Evolutionary conservation across 169 alveolate species (phyloP).

Genomic region (Plasmodium gallinaceum): DNA sequence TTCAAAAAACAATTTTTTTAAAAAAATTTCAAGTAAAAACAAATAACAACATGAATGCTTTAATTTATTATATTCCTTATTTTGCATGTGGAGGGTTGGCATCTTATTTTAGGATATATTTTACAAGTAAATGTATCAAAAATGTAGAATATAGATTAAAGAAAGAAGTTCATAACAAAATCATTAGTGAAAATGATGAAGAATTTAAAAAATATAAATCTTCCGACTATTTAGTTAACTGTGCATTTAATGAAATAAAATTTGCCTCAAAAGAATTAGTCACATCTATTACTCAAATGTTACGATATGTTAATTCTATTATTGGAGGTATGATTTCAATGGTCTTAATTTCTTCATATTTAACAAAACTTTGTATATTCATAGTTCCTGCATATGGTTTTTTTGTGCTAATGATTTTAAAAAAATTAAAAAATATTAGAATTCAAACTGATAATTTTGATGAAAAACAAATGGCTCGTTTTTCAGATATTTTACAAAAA

Average conservation of each 20-base stretch:
- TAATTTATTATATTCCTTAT: slow-evolving; percentile 25
- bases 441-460: slow-evolving; percentile 23
- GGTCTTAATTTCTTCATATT: slow-evolving; percentile 35
- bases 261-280: slow-evolving; percentile 43
- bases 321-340: slow-evolving; percentile 56
- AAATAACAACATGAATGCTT: neutral
- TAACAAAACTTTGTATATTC: slow-evolving; percentile 45
- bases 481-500: slow-evolving; percentile 62
- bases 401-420: slow-evolving; percentile 16
- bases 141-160: slow-evolving; percentile 39
- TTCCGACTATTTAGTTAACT: slow-evolving; percentile 42
- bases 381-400: slow-evolving; percentile 57
- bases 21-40: neutral
- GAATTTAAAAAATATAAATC: slow-evolving; percentile 31
- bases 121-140: slow-evolving; percentile 54
- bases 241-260: slow-evolving; percentile 54
- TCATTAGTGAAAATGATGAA: slow-evolving; percentile 44
- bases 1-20: slow-evolving; percentile 27
- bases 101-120: slow-evolving; percentile 58
- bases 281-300: slow-evolving; percentile 52
- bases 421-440: slow-evolving; percentile 33
- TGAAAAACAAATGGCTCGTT: slow-evolving; percentile 75
- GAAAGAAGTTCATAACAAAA: slow-evolving; percentile 37
- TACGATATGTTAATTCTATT: slow-evolving; percentile 54
- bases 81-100: slow-evolving; percentile 66